Evolutionary conservation across 148 eudicot species (phyloP).

Genomic region (Limonium bicolor): DNA sequence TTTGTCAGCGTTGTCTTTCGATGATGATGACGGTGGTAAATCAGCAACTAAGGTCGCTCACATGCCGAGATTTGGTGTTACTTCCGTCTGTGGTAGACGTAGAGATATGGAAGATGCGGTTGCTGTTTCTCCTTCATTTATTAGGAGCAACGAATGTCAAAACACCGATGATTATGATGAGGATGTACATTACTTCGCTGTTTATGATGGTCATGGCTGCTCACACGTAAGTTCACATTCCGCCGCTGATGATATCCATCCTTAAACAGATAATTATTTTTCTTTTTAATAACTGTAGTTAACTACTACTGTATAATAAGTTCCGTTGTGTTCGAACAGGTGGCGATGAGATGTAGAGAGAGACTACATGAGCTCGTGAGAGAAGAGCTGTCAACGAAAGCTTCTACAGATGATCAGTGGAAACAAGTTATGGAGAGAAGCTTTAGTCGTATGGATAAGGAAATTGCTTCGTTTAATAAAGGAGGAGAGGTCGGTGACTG

Average conservation of each 20-base stretch:
- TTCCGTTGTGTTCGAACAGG: too few species aligned
- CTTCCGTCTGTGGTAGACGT: conserved; percentile 20
- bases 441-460: conserved; percentile 24
- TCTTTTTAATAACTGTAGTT: conserved; percentile 2
- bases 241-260: conserved; percentile 11
- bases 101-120: conserved; percentile 41
- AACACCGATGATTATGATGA: neutral
- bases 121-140: conserved; percentile 5
- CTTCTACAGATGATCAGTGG: conserved; percentile 19
- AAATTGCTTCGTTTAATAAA: too few species aligned
- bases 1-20: too few species aligned
- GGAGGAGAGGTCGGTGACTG: conserved; percentile 11
- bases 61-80: conserved; percentile 12
- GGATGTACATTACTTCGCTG: conserved; percentile 18
- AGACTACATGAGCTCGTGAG: neutral
- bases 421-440: conserved; percentile 23
- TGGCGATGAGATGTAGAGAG: conserved; percentile 5
- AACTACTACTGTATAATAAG: too few species aligned
- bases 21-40: neutral
- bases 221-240: too few species aligned
- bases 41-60: neutral
- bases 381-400: conserved; percentile 3
- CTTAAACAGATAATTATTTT: conserved; percentile 14
- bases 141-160: too few species aligned
- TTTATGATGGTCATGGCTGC: conserved; percentile 39